Evolutionary conservation across 2,329 filamentous ascomycete genomes (phyloP).

Genomic region (Beauveria varroae): DNA sequence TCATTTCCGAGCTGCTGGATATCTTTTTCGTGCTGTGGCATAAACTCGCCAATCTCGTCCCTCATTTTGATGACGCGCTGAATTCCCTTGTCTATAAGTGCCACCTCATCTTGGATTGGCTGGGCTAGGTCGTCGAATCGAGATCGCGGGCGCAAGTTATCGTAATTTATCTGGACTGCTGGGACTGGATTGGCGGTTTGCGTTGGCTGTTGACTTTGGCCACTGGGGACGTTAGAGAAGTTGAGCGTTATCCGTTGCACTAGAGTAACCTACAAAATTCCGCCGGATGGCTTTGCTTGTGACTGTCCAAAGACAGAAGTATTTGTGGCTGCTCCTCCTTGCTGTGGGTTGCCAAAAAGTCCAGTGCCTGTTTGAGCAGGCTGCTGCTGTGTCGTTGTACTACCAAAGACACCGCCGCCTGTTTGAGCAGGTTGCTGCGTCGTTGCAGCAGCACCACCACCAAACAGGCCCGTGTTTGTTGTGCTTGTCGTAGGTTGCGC

Average conservation of each 20-base stretch:
- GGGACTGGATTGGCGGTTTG: slow-evolving; percentile 43
- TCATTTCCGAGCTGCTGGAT: slow-evolving; percentile 40
- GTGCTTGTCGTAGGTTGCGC: slow-evolving; percentile 17
- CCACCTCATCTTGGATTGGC: slow-evolving; percentile 70
- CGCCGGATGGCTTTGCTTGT: slow-evolving; percentile 24
- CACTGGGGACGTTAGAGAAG: not conserved
- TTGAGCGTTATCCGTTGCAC: not conserved
- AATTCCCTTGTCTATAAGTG: slow-evolving; percentile 71
- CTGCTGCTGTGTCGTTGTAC: not conserved
- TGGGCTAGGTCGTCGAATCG: slow-evolving; percentile 87
- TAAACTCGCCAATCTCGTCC: slow-evolving; percentile 64
- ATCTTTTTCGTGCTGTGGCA: slow-evolving; percentile 46
- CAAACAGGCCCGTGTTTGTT: slow-evolving; percentile 22
- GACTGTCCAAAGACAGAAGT: slow-evolving; percentile 27
- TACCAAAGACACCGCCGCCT: slow-evolving; percentile 22
- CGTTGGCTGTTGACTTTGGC: slow-evolving; percentile 3
- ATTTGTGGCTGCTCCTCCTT: slow-evolving; percentile 11
- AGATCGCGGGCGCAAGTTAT: slow-evolving; percentile 75
- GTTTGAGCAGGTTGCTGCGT: slow-evolving; percentile 5
- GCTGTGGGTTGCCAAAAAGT: slow-evolving; percentile 23
- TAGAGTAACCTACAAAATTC: slow-evolving; percentile 24
- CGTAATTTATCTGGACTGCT: slow-evolving; percentile 70
- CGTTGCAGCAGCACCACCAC: not conserved
- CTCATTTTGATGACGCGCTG: slow-evolving; percentile 71
- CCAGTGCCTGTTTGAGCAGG: slow-evolving; percentile 19